Evolutionary conservation across 2,329 filamentous ascomycete species (phyloP), one percentile per base, ranked within the genome.

Genomic region (Triangularia setosa): DNA sequence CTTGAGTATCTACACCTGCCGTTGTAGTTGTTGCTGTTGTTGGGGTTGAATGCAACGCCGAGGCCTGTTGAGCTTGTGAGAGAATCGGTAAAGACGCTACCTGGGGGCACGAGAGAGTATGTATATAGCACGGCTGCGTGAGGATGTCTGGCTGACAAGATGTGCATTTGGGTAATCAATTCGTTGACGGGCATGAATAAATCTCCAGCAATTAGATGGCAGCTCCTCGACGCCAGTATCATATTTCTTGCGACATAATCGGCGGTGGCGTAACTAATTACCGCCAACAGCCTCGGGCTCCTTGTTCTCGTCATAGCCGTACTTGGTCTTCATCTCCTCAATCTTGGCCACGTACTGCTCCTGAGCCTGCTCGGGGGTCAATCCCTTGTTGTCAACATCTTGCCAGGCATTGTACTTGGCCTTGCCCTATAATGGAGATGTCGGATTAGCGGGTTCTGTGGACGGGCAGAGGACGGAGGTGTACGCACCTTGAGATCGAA

Each of bases 381-480:
- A 75, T 59, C 83, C 85, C 66, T 87, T 83, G 65, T 87, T 83
- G 67, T 93, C 85, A 73, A 86, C 84, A 67, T 87, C 73, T 79
- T 92, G 80, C 92, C 92, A 97, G 62, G 89, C 87, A 72, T 82
- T 84, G 80, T 88, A 86, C 84, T 96, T 96, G 73, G 87, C 87
- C 81, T 95, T 96, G 79, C 82, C 87, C 90, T 92, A 72, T 70
- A 60, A 28, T 7, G 14, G 6, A 9, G 58, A 64, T 24, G 11
- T 35, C 18, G 48, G 28, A 23, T 27, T 55, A 55, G 52, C 21
- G 12, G 21, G 35, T 35, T 40, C 18, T 30, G 69, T 57, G 63
- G 58, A 21, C 30, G 59, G 16, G 25, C n/a, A 24, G 9, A 11
- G 59, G 40, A 57, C 28, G 25, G 30, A 61, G 69, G 58, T 6